phyloP scores from a whole-genome alignment of 1,139 yeast species.

The Saccharomyces hybrid region DNA sequence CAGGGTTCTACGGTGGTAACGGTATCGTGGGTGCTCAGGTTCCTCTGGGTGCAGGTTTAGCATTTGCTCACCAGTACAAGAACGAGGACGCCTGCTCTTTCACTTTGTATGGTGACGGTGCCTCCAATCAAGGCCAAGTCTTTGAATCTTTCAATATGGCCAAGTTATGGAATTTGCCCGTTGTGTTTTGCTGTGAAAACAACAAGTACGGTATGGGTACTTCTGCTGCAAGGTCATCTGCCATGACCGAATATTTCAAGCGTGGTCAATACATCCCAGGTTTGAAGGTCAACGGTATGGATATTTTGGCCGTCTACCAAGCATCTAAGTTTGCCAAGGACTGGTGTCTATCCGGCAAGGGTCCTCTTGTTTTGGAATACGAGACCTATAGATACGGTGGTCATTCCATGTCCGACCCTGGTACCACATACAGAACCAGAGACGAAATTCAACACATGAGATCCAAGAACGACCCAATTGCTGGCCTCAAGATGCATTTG shows the following conservation, averaged over 20 bases:
- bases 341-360: conserved; percentile 89
- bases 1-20: conserved; percentile 96
- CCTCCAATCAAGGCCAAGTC: conserved; percentile 98
- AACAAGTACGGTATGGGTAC: conserved; percentile 99
- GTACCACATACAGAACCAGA: conserved; percentile 98
- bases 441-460: conserved; percentile 99
- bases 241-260: conserved; percentile 92
- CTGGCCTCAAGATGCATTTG: conserved; percentile 84
- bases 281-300: conserved; percentile 97
- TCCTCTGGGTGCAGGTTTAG: conserved; percentile 94
- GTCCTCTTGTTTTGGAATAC: conserved; percentile 91
- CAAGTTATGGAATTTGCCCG: conserved; percentile 94
- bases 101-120: conserved; percentile 96
- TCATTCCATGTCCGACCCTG: conserved; percentile 99
- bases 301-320: conserved; percentile 86
- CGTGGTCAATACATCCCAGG: conserved; percentile 99
- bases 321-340: conserved; percentile 96
- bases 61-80: conserved; percentile 92
- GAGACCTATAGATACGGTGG: conserved; percentile 99
- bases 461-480: conserved; percentile 94
- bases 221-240: conserved; percentile 92
- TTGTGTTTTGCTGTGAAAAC: conserved; percentile 93
- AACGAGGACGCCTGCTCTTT: conserved; percentile 76
- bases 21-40: conserved; percentile 99
- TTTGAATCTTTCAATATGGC: conserved; percentile 98